Conservation (phyloP, 176 grass and related monocot species). For the Alloteropsis semialata region DNA sequence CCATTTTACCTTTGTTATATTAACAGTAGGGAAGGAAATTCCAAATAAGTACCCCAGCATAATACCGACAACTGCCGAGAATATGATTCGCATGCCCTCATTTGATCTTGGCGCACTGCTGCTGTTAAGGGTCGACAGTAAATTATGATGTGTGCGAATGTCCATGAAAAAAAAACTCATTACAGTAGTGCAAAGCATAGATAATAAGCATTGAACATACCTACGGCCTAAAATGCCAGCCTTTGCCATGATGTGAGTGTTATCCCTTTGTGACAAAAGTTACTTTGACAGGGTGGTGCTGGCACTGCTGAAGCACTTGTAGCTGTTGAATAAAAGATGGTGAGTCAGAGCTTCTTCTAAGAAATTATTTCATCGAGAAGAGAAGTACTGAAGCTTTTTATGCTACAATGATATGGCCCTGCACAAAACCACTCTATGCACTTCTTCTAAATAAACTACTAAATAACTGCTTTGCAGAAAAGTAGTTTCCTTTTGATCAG, state of each 20-base stretch:
- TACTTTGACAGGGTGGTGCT: neutral
- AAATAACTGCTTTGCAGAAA: neutral
- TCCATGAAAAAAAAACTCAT: neutral
- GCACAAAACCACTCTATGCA: neutral
- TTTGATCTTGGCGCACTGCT: conserved; percentile 59
- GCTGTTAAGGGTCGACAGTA: neutral
- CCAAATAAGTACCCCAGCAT: conserved; percentile 88
- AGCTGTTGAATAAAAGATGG: neutral
- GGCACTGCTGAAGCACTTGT: conserved; percentile 11
- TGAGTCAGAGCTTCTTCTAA: neutral
- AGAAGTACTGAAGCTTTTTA: neutral
- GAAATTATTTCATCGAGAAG: neutral
- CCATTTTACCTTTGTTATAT: conserved; percentile 65
- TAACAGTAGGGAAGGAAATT: conserved; percentile 76
- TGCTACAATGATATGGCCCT: neutral
- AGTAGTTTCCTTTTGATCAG: neutral
- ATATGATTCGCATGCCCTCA: conserved; percentile 66
- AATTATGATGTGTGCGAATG: neutral
- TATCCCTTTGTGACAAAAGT: neutral
- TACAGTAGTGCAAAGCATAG: neutral
- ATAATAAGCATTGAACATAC: conserved; percentile 12
- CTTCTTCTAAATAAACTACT: neutral
- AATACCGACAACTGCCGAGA: conserved; percentile 68
- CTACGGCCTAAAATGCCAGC: conserved; percentile 32
- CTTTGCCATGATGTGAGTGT: conserved; percentile 39